Percentiles rank a stretch among this genome's conserved stretches.
Conservation (phyloP, 1,284 basidiomycete genomes). For the Sphaerobolus stellatus region DNA sequence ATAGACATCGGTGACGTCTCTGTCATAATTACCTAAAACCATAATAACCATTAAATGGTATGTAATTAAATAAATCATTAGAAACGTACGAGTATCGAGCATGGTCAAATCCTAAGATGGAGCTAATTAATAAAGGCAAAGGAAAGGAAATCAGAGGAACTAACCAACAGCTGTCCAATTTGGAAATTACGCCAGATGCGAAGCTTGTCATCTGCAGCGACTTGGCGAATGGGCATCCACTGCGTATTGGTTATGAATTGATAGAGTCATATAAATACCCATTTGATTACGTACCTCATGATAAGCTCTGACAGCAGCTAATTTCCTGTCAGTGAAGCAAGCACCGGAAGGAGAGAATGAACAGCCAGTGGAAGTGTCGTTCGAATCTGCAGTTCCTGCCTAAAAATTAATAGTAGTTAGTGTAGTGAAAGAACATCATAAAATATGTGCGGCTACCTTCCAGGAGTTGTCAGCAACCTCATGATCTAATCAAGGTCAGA, state of each 20-base stretch:
- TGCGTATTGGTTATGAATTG: background rate
- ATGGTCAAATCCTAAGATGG: slow-evolving; percentile 25
- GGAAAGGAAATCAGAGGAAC: slow-evolving; percentile 15
- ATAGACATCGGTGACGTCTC: slow-evolving; percentile 61
- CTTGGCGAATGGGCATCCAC: slow-evolving; percentile 70
- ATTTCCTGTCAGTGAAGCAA: slow-evolving; percentile 63
- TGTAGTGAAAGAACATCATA: background rate
- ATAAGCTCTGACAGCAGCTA: slow-evolving; percentile 62
- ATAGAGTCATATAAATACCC: background rate
- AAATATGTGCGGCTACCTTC: background rate
- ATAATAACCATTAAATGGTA: background rate
- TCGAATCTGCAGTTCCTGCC: slow-evolving; percentile 61
- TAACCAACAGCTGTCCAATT: slow-evolving; percentile 57
- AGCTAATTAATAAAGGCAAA: background rate
- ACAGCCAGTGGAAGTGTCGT: slow-evolving; percentile 56
- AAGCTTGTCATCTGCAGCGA: slow-evolving; percentile 57
- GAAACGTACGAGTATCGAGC: slow-evolving; percentile 31
- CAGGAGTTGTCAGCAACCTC: background rate
- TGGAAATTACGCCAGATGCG: slow-evolving; percentile 70
- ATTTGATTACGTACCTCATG: slow-evolving; percentile 39
- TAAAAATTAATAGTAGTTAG: slow-evolving; percentile 20
- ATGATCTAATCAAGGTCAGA: background rate
- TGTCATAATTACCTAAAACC: slow-evolving; percentile 54
- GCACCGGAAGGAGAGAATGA: slow-evolving; percentile 55
- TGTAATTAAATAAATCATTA: background rate